Conservation (phyloP, 441 rosid genomes). For the Populus hybrid region DNA sequence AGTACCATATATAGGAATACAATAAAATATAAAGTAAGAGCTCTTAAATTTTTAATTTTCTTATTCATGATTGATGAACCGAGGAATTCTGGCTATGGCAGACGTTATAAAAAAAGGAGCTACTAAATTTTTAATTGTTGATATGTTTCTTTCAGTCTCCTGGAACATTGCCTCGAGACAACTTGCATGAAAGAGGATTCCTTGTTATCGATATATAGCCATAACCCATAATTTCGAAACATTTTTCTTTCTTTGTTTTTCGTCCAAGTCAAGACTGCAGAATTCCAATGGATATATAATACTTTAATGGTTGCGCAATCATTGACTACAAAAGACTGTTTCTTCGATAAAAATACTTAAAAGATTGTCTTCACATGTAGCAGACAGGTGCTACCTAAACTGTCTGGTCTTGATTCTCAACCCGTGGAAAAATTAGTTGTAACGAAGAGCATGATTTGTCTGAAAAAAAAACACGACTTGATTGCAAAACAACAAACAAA, state of each 20-base stretch:
- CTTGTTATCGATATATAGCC: neutral
- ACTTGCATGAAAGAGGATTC: conserved; percentile 3
- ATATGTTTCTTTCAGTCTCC: neutral
- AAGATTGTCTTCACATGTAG: conserved; percentile 21
- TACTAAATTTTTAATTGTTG: neutral
- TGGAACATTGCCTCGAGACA: neutral
- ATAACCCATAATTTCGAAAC: conserved; percentile 2
- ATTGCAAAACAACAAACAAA: conserved; percentile 34
- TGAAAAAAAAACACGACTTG: conserved; percentile 18
- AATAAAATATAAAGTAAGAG: no score
- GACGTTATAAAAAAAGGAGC: neutral
- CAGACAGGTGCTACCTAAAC: conserved; percentile 25
- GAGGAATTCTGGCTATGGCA: neutral
- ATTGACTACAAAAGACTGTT: conserved; percentile 17
- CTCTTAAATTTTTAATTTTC: no score
- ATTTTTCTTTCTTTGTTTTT: neutral
- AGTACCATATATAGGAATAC: no score
- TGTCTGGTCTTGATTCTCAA: conserved; percentile 30
- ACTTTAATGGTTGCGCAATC: conserved; percentile 13
- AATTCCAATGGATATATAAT: conserved; percentile 21
- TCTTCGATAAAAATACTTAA: neutral
- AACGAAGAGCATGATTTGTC: conserved; percentile 8
- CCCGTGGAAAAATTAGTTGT: conserved; percentile 18
- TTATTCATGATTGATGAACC: neutral
- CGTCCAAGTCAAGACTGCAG: conserved; percentile 13